Conservation (phyloP, 306 rosid genomes). For the Lablab purpureus region DNA sequence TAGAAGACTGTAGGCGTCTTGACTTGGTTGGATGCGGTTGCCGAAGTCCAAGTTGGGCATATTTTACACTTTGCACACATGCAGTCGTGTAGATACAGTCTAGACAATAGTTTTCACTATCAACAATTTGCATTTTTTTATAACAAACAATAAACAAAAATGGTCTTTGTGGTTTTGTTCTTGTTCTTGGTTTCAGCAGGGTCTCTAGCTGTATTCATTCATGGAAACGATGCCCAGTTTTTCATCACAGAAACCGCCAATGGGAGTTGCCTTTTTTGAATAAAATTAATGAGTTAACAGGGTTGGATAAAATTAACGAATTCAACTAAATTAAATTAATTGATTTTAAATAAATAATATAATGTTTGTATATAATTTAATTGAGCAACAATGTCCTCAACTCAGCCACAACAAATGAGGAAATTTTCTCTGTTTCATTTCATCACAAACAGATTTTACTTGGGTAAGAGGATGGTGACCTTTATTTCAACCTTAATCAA, state of each 20-base stretch:
- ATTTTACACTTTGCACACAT: conserved; percentile 39
- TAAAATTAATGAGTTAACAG: too few species aligned
- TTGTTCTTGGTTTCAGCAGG: conserved; percentile 41
- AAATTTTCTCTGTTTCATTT: neutral
- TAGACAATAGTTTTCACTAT: neutral
- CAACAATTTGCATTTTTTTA: neutral
- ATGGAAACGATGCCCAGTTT: conserved; percentile 11
- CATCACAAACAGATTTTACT: neutral
- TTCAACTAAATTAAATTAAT: too few species aligned
- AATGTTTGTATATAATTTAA: too few species aligned
- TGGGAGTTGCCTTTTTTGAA: too few species aligned
- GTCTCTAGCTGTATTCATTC: conserved; percentile 10
- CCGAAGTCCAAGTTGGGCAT: conserved; percentile 40
- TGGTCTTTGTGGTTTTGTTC: conserved; percentile 26
- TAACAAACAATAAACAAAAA: neutral
- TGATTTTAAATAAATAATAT: too few species aligned
- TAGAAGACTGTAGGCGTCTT: conserved; percentile 19
- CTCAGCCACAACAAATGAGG: neutral
- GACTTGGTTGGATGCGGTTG: conserved; percentile 12
- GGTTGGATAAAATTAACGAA: too few species aligned
- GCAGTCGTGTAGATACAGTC: conserved; percentile 31
- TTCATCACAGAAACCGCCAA: conserved; percentile 7
- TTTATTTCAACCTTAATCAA: neutral
- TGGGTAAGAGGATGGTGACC: neutral
- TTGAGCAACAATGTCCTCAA: neutral